Base-by-base conservation (phyloP, 441 rosid species). In the Pelargonium exstipulatum region DNA sequence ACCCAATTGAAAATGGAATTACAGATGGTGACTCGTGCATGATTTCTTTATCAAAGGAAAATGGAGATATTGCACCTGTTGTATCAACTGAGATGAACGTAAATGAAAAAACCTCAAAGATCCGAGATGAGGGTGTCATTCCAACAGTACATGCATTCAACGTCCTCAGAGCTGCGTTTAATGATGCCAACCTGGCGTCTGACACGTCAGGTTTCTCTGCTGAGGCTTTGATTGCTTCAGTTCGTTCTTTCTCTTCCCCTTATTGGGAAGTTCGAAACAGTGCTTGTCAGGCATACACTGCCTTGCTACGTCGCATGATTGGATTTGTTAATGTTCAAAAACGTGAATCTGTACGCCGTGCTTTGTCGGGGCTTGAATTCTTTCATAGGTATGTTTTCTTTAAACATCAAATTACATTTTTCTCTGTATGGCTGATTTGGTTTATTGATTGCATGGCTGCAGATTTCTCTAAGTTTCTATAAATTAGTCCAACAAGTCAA, bases 61-160 rank as follows among this genome's bases (percentile, higher is more conserved):
- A 80, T 67, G 74, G 67, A 76, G 78, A 76, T 37, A 66, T 62
- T 61, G 75, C 79, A 67, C 68, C 79, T 17, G 74, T 68, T 20
- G 66, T 70, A 32, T 49, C 69, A 46, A 43, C 74, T 74, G 85
- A 83, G 63, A 68, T 76, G 68, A 78, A 80, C 80, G 74, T 63
- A 67, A 77, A 73, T 70, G 87, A 74, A 68, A 85, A 80, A 20
- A 69, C 78, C 75, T 95, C 97, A 48, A 91, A 95, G 87, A 76
- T 87, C 74, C 87, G 96, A 78, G 94, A 88, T 78, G 99, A 91
- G 82, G 99, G 99, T 62, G 96, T 95, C 35, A 79, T 95, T 74
- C 96, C 97, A 40, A 91, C 88, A 14, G 97, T 95, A 40, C 97
- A 95, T 87, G 94, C 96, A n/a, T 95, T 95, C 81, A 95, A 95